phyloP scores from a whole-genome alignment of 1,284 basidiomycete species.

The Sporisorium scitamineum region DNA sequence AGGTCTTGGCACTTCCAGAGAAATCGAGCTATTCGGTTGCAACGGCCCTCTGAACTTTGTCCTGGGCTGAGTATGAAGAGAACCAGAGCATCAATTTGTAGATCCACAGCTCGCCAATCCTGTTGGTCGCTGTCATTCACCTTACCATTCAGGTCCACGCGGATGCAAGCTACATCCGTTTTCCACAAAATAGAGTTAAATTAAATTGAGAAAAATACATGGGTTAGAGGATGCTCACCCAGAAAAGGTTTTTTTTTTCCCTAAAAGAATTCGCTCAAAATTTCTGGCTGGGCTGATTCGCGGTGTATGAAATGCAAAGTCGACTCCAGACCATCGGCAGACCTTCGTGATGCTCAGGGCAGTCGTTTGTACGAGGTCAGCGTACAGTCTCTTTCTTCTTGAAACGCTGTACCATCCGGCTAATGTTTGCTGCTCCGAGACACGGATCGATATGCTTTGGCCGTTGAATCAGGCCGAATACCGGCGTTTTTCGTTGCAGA shows the following conservation, averaged over 20 bases:
- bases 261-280: too few species aligned
- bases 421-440: conserved; percentile 2
- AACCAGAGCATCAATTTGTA: neutral
- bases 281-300: neutral
- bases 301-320: too few species aligned
- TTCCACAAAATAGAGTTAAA: neutral
- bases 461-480: neutral
- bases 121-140: neutral
- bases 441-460: neutral
- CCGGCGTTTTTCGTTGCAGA: neutral
- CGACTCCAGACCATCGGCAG: neutral
- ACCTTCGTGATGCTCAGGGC: too few species aligned
- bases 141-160: neutral
- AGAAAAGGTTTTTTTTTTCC: too few species aligned
- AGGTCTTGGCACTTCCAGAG: neutral
- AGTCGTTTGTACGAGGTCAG: too few species aligned
- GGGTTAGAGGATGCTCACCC: neutral
- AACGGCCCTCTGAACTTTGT: neutral
- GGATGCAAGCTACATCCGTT: neutral
- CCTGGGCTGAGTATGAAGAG: neutral
- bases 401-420: neutral
- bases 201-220: neutral
- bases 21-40: neutral
- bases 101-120: neutral
- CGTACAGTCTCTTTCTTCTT: neutral